Evolutionary conservation across 495 filamentous ascomycete genomes (phyloP), one percentile per base, ranked within the genome.

Genomic region (Aspergillus heteromorphus): DNA sequence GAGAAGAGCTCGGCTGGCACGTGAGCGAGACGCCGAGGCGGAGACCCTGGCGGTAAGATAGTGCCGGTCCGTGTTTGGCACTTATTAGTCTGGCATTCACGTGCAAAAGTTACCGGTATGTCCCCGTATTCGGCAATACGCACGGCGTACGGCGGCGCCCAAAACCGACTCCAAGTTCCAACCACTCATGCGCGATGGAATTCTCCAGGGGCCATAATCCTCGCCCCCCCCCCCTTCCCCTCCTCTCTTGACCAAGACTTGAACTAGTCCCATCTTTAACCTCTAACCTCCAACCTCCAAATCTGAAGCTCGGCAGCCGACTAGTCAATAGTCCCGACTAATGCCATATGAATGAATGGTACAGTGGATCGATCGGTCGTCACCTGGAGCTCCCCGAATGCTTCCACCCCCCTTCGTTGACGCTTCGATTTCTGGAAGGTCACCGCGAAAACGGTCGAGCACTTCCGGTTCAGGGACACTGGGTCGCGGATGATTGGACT

Each of bases 351-450:
- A n/a, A n/a, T n/a, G n/a, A n/a, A n/a, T n/a, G n/a, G n/a, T n/a
- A n/a, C n/a, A 17, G 43, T 17, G 43, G 43, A 47, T 47, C 13
- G 9, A 6, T 47, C 43, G 43, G 43, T n/a, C n/a, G 16, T 27
- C 7, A 4, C 13, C 43, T 8, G 43, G 43, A 27, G 14, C 25
- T 6, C 21, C 21, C 14, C 8, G n/a, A 14, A 21, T 21, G 11
- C 43, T 13, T 27, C 23, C 25, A 7, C 17, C 43, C 23, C 7
- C 43, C 25, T 45, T 47, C 43, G 43, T 47, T 20, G 43, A 47
- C 14, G 23, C 23, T 47, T 47, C 43, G 43, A 27, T 47, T 47
- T 47, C 43, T 47, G 43, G 43, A 47, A 47, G 43, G 43, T 47
- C 23, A n/a, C n/a, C n/a, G 21, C 27, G 43, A 27, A 16, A 27